Conservation (phyloP, 2,329 filamentous ascomycete genomes). For the Diaporthe sp. region DNA sequence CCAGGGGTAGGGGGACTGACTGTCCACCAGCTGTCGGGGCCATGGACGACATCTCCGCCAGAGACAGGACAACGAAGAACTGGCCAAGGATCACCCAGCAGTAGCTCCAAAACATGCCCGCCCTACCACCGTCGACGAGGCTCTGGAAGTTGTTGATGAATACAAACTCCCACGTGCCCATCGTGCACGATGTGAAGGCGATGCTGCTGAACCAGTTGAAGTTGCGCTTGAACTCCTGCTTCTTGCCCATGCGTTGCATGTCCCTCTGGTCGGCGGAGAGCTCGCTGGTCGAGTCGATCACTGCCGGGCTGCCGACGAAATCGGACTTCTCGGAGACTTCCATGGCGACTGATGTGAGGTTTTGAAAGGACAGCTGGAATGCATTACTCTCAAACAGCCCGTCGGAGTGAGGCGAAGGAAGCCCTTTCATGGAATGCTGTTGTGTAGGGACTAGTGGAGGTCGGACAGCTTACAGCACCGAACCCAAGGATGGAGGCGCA, state of each 20-base stretch:
- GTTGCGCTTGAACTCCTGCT: slow-evolving; percentile 25
- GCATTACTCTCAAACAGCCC: too few relatives aligned
- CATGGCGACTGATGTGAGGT: background rate
- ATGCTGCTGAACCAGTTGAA: slow-evolving; percentile 26
- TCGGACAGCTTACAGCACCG: slow-evolving; percentile 2
- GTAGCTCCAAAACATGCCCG: slow-evolving; percentile 15
- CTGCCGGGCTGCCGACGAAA: background rate
- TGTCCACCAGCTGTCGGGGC: slow-evolving; percentile 20
- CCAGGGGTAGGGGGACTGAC: background rate
- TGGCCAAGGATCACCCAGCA: slow-evolving; percentile 26
- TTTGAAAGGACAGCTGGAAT: background rate
- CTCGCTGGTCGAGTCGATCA: slow-evolving; percentile 3
- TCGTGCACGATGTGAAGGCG: slow-evolving; percentile 3
- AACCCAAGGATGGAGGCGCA: background rate
- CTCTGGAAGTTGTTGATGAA: slow-evolving; percentile 17
- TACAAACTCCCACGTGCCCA: slow-evolving; percentile 22
- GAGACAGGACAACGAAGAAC: slow-evolving; percentile 26
- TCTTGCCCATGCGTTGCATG: slow-evolving; percentile 26
- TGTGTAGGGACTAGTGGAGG: background rate
- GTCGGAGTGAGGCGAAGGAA: background rate
- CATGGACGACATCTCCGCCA: slow-evolving; percentile 24
- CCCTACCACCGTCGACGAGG: slow-evolving; percentile 18
- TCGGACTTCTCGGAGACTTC: background rate
- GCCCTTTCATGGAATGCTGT: too few relatives aligned
- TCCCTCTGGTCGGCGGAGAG: slow-evolving; percentile 9